phyloP scores from a whole-genome alignment of 805 yeast species.

The Saccharomyces jurei region DNA sequence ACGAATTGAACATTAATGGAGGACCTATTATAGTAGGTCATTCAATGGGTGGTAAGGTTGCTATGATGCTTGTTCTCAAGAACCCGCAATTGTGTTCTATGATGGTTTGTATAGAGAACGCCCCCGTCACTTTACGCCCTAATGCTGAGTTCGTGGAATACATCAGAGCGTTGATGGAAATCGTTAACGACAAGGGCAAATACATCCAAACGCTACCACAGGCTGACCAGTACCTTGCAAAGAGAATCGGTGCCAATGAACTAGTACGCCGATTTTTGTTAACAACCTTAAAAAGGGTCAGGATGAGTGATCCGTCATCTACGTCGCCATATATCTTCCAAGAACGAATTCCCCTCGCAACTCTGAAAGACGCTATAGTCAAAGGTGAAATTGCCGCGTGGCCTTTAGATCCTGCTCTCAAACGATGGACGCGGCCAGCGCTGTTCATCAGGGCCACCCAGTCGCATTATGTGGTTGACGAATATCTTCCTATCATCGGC shows the following conservation, averaged over 20 bases:
- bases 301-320: neutral
- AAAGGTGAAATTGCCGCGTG: conserved; percentile 63
- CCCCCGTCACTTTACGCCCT: conserved; percentile 65
- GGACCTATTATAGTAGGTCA: conserved; percentile 65
- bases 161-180: conserved; percentile 50
- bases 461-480: conserved; percentile 77
- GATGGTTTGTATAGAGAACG: conserved; percentile 78
- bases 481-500: conserved; percentile 63
- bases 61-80: conserved; percentile 75
- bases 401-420: conserved; percentile 53
- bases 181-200: conserved; percentile 37
- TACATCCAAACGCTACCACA: conserved; percentile 46
- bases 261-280: conserved; percentile 69
- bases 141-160: conserved; percentile 58
- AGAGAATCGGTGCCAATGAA: conserved; percentile 50
- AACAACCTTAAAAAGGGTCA: conserved; percentile 31
- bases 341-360: conserved; percentile 53
- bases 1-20: conserved; percentile 28
- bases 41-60: conserved; percentile 92
- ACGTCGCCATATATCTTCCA: neutral
- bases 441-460: conserved; percentile 72
- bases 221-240: conserved; percentile 51
- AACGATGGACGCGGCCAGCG: conserved; percentile 62
- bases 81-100: conserved; percentile 53
- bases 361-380: conserved; percentile 58